Base-by-base conservation (phyloP, 192 early-diverging fungal species). In the Funneliformis mosseae region DNA sequence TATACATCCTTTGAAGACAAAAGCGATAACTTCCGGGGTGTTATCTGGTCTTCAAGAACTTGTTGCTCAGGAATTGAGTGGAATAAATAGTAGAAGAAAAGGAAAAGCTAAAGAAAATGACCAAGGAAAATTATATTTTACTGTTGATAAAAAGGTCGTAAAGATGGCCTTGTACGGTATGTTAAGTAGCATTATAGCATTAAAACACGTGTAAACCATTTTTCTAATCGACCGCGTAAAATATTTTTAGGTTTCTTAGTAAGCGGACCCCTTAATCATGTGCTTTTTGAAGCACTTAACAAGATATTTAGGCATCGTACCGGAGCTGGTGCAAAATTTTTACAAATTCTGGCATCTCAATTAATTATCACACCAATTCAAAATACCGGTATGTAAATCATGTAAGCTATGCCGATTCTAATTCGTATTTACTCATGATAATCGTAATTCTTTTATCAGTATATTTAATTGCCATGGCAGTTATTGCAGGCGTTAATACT, bases 301-400 rank as follows among this genome's bases (percentile, higher is more conserved):
- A 92, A 88, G 79, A 87, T 91, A 50, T 95, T 96, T 88, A 85
- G 89, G 62, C 89, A 89, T 67, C 91, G 92, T 70, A 88, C 92
- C 64, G 91, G 87, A 62, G 84, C 87, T 77, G 79, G 87, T 78
- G 90, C 89, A 77, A 92, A 91, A 76, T 80, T 97, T 66, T 82
- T 91, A 71, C 91, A 95, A 78, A 88, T 96, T 39, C 81, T 97
- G 76, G 90, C 88, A 42, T 85, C 90, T 71, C 94, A 95, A 82
- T 83, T 97, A 33, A 85, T 96, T 72, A 91, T 96, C 71, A 92
- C 93, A 59, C 96, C 96, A 23, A 94, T 96, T 76, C 91, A 93
- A 83, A 96, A 96, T 85, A 75, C 18, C 25, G 48, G 46, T 61
- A 75, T 55, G 25, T 69, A 16, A 63, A 0, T n/a, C 9, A 60